Conservation (phyloP, 2,329 filamentous ascomycete species). For the Monosporascus cannonballus region DNA sequence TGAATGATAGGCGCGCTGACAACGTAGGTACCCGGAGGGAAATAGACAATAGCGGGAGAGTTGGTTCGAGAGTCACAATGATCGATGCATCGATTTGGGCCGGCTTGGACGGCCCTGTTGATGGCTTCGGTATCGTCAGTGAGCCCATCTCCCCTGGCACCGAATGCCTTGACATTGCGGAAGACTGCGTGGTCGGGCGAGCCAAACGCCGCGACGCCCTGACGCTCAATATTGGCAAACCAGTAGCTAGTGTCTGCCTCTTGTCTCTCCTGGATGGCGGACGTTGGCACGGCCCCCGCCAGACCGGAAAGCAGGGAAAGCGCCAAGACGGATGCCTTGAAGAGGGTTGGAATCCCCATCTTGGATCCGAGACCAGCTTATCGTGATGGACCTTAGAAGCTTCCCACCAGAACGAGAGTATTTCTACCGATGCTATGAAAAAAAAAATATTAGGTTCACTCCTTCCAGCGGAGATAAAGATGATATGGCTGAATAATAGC, state of each 20-base stretch:
- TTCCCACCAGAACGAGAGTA: constrained; percentile 12
- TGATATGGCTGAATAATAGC: background rate
- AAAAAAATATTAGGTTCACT: constrained; percentile 7
- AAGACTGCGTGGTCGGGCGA: constrained; percentile 61
- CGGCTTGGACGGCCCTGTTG: constrained; percentile 74
- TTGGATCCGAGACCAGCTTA: constrained; percentile 25
- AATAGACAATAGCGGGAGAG: constrained; percentile 85
- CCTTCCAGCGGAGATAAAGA: background rate
- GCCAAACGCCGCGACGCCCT: constrained; percentile 62
- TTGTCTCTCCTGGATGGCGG: constrained; percentile 16
- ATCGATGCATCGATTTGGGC: constrained; percentile 65
- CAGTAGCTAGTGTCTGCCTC: constrained; percentile 54
- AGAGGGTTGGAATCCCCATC: constrained; percentile 26
- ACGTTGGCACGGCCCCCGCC: constrained; percentile 12
- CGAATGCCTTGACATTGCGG: constrained; percentile 72
- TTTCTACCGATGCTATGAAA: constrained; percentile 6
- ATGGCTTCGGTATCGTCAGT: constrained; percentile 87
- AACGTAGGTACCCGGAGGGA: constrained; percentile 80
- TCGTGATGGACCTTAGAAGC: constrained; percentile 13
- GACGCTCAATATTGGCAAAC: constrained; percentile 62
- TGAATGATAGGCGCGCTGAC: constrained; percentile 75
- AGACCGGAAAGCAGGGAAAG: constrained; percentile 18
- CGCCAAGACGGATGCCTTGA: constrained; percentile 20
- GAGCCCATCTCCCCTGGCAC: constrained; percentile 59
- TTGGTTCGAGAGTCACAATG: constrained; percentile 79